Evolutionary conservation across 805 yeast genomes (phyloP), one percentile per base, ranked within the genome.

Genomic region (Isabelozyma gotoi): DNA sequence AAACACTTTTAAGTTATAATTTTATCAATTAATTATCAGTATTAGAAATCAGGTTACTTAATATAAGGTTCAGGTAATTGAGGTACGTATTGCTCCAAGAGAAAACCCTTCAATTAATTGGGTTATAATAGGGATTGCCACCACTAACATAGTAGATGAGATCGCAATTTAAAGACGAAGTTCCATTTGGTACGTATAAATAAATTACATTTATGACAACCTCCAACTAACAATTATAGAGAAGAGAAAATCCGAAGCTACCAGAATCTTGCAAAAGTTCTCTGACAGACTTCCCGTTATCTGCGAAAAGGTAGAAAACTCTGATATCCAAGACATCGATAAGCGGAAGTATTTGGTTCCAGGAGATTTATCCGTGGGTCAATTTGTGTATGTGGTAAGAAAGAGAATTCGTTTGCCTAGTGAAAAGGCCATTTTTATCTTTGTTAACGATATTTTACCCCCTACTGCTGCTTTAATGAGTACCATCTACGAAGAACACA

Each of bases 401-500:
- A 91, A 92, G 72, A 85, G 99, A 66, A 91, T 94, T 67, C 87
- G 87, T 74, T 78, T 94, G 50, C 96, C 97, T 38, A 87, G 96
- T 20, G 99, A 94, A 67, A 91, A 92, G 83, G 99, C 99, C 36
- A 92, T 94, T 52, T 94, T 94, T 68, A 90, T 94, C 53, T 94
- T 94, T 65, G 96, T 94, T 51, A 92, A 94, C 62, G 99, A 94
- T 65, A 90, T 94, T 44, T 78, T 94, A 55, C 99, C 99, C 8
- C 98, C 98, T 38, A 94, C 99, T 2, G 97, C 98, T 16, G 96
- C 98, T 14, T 78, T 94, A 53, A 89, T 94, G 94, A 85, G 96
- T 56, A 80, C 94, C 18, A 86, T 94, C 51, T 94, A 94, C 62
- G 96, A 91, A 59, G 97, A 94, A 67, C 96, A 94, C 69, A 90